A percentile compares a stretch with the other conserved stretches of the same genome.
Evolutionary conservation across 441 rosid genomes (phyloP).

Genomic region (Euphorbia celastroides): DNA sequence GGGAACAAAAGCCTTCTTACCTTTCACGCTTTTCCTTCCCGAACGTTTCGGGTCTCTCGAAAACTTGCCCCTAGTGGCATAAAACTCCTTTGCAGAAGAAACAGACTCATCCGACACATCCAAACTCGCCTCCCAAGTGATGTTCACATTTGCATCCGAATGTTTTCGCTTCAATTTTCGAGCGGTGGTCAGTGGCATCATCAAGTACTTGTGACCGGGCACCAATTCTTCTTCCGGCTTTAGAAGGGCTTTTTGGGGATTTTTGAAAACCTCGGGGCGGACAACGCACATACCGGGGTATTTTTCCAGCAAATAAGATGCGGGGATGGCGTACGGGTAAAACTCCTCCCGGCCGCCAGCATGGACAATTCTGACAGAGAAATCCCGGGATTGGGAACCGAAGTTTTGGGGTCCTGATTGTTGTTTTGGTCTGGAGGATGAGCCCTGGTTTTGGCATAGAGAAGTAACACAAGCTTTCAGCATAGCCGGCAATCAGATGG

Average conservation of each 20-base stretch:
- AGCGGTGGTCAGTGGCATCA: conserved; percentile 45
- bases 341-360: conserved; percentile 52
- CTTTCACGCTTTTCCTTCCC: conserved; percentile 21
- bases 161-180: conserved; percentile 38
- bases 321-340: conserved; percentile 35
- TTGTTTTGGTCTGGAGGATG: conserved; percentile 17
- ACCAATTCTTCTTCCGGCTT: conserved; percentile 41
- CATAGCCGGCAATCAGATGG: conserved; percentile 24
- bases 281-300: conserved; percentile 56
- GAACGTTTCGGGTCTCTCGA: conserved; percentile 6
- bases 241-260: conserved; percentile 38
- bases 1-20: conserved; percentile 50
- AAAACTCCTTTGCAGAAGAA: conserved; percentile 46
- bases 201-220: conserved; percentile 46
- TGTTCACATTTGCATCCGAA: conserved; percentile 25
- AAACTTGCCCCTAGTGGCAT: conserved; percentile 26
- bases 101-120: conserved; percentile 34
- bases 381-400: conserved; percentile 26
- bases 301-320: conserved; percentile 46
- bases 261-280: conserved; percentile 48
- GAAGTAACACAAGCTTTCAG: conserved; percentile 26
- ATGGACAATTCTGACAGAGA: conserved; percentile 50
- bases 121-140: conserved; percentile 28
- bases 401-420: conserved; percentile 19
- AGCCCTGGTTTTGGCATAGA: conserved; percentile 23